phyloP scores from a whole-genome alignment of 2,329 filamentous ascomycete species.

The Fusarium goolgardi region DNA sequence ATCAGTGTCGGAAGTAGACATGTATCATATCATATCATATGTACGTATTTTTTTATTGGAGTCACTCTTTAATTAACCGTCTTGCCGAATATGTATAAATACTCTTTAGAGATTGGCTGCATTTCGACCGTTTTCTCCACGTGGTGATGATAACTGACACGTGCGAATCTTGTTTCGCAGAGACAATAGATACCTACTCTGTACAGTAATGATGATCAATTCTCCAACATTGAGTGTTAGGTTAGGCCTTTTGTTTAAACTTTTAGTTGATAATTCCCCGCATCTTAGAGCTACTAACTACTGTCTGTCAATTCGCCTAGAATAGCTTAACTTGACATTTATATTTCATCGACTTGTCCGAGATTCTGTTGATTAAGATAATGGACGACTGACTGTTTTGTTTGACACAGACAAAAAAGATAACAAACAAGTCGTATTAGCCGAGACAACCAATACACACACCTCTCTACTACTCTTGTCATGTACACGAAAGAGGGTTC shows the following conservation, averaged over 20 bases:
- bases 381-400: neutral
- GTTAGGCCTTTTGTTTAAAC: neutral
- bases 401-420: neutral
- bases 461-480: neutral
- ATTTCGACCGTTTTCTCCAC: neutral
- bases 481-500: constrained; percentile 3
- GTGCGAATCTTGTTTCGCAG: neutral
- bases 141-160: neutral
- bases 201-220: neutral
- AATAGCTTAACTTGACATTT: neutral
- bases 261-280: neutral
- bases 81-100: neutral
- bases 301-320: neutral
- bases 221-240: neutral
- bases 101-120: neutral
- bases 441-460: constrained; percentile 17
- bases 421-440: constrained; percentile 6
- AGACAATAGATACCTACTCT: neutral
- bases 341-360: too few relatives aligned
- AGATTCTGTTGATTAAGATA: too few relatives aligned
- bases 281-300: neutral
- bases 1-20: neutral
- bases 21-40: too few relatives aligned
- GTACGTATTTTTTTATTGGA: neutral
- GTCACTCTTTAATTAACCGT: neutral